Evolutionary conservation across 768 basidiomycete species (phyloP), one percentile per base, ranked within the genome.

Genomic region (Boletus insuetus): DNA sequence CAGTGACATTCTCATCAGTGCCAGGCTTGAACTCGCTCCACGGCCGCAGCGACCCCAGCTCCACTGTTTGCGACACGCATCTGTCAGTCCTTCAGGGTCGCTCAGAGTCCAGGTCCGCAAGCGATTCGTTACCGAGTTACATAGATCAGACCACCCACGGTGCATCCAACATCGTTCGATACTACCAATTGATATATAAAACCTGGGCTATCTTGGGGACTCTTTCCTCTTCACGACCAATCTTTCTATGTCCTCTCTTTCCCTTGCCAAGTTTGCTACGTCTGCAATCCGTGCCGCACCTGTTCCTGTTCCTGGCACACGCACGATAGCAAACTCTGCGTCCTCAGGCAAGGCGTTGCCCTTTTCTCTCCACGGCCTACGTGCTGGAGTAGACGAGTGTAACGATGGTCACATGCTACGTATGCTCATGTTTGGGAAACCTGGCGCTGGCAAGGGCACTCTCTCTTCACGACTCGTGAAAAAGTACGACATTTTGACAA

Each of bases 381-480:
- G 74, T 39, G 63, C 71, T 44, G 69, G 73, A 3, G 55, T 60
- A 50, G 60, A 62, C 20, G 59, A 55, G 7, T 20, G 60, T 8
- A 60, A 51, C 45, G 17, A 75, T 54, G 58, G 52, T 24, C 62
- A 63, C 37, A 55, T 66, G 34, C 60, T 81, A 46, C 72, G 81
- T 12, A 81, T 82, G 79, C 66, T 82, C 56, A 76, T 82, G 73
- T 82, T 83, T 61, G 81, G 81, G 9, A 83, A 83, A 65, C 81
- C 79, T 2, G 88, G 88, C 26, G 82, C 87, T 45, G 89, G 89
- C 53, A 91, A 96, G 75, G 94, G 94, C 34, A 96, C 94, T 0
- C 78, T 94, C 40, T 80, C 88, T 2, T 77, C 81, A 16, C 80
- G 87, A 41, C 80, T 96, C 29, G 83, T 90, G 54, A 80, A 84